Percentiles rank a stretch among this genome's conserved stretches.
phyloP scores from a whole-genome alignment of 805 yeast genomes.

The Candida argentea region DNA sequence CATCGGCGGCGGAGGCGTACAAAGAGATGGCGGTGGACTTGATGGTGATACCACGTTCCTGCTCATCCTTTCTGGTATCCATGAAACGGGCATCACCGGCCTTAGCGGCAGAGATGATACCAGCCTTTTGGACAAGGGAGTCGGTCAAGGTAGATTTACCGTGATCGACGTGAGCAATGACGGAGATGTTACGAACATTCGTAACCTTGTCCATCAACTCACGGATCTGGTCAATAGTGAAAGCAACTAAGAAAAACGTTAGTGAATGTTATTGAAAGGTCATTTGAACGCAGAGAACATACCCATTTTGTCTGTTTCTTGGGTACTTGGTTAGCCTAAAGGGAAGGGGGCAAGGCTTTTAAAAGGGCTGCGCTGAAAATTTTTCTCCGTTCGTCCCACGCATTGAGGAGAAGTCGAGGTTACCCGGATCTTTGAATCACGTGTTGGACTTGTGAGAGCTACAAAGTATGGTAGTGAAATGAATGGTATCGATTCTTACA shows the following conservation, averaged over 20 bases:
- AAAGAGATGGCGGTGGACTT: constrained; percentile 98
- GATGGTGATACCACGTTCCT: constrained; percentile 99
- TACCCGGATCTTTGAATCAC: constrained; percentile 1
- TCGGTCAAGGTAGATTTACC: constrained; percentile 99
- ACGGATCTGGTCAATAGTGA: constrained; percentile 79
- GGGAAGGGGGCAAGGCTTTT: constrained; percentile 8
- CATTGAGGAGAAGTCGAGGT: background rate
- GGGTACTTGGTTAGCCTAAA: too few species aligned
- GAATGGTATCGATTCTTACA: too few species aligned
- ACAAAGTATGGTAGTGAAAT: too few species aligned
- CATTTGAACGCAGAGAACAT: constrained; percentile 9
- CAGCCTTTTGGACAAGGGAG: constrained; percentile 98
- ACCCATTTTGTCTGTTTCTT: too few species aligned
- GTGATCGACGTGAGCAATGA: constrained; percentile 99
- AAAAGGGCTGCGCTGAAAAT: constrained; percentile 4
- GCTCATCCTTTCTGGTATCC: constrained; percentile 99
- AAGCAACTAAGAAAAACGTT: constrained; percentile 32
- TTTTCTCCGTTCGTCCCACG: constrained; percentile 10
- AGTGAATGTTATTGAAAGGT: constrained; percentile 13
- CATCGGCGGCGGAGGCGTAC: constrained; percentile 79
- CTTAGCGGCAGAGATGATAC: constrained; percentile 98
- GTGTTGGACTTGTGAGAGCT: too few species aligned
- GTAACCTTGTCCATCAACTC: constrained; percentile 98
- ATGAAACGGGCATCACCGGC: constrained; percentile 99
- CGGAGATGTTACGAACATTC: constrained; percentile 99